phyloP scores from a whole-genome alignment of 2,329 filamentous ascomycete species.

The Cladosporium sp. region DNA sequence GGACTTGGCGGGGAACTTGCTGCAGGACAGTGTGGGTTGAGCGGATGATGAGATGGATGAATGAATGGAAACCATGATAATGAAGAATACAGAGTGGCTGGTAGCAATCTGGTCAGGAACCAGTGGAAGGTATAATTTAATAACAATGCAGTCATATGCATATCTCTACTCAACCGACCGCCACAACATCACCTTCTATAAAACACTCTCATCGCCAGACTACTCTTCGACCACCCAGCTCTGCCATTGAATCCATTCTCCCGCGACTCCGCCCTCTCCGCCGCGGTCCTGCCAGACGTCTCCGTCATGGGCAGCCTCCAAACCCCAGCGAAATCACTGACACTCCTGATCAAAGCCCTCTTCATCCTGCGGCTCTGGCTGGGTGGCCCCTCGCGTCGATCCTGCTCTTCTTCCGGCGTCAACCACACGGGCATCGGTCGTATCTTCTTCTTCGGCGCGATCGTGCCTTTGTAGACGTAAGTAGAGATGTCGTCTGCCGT shows the following conservation, averaged over 20 bases:
- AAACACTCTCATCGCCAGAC: slow-evolving; percentile 1
- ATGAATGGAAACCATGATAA: not conserved
- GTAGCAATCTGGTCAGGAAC: not conserved
- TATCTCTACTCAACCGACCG: not conserved
- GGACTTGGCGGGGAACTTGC: slow-evolving; percentile 46
- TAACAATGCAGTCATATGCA: not conserved
- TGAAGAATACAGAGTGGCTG: not conserved
- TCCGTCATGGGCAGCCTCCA: slow-evolving; percentile 11
- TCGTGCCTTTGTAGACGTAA: slow-evolving; percentile 5
- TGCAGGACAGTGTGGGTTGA: slow-evolving; percentile 39
- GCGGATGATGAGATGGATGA: not conserved
- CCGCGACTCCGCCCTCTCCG: slow-evolving; percentile 1
- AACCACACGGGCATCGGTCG: slow-evolving; percentile 17
- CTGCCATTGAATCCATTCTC: not conserved
- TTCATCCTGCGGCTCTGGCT: slow-evolving; percentile 8
- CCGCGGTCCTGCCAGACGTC: slow-evolving; percentile 1
- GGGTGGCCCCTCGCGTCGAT: slow-evolving; percentile 12
- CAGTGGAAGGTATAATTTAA: not conserved
- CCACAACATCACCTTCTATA: not conserved
- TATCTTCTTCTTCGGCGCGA: slow-evolving; percentile 9
- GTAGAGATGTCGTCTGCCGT: slow-evolving; percentile 9
- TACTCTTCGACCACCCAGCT: slow-evolving; percentile 17
- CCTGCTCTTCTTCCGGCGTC: slow-evolving; percentile 18
- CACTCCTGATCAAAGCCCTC: slow-evolving; percentile 5
- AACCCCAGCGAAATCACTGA: not conserved